Evolutionary conservation across 1,139 yeast species (phyloP).

Genomic region (Geotrichum australiense): DNA sequence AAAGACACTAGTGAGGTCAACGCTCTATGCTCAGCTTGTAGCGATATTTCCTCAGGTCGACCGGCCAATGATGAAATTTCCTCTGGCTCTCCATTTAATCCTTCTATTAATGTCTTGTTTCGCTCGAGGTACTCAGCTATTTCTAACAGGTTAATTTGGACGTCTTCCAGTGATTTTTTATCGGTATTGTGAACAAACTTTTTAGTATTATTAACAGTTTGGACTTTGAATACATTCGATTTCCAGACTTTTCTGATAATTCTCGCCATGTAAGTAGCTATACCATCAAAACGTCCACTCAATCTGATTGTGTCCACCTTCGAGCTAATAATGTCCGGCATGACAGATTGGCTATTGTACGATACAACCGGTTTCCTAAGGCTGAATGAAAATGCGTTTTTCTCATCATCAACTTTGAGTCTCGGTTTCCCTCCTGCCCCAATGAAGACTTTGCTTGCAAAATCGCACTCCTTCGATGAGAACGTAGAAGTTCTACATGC

Average conservation of each 20-base stretch:
- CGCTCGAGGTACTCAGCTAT: slow-evolving; percentile 35
- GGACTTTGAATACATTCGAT: slow-evolving; percentile 53
- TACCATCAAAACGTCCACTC: slow-evolving; percentile 88
- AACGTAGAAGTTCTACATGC: slow-evolving; percentile 51
- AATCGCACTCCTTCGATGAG: slow-evolving; percentile 33
- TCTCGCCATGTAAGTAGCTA: slow-evolving; percentile 74
- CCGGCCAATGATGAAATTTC: slow-evolving; percentile 23
- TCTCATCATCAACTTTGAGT: slow-evolving; percentile 30
- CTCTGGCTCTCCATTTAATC: slow-evolving; percentile 36
- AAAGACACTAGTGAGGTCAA: slow-evolving; percentile 71
- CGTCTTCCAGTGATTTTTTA: slow-evolving; percentile 25
- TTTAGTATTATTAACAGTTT: slow-evolving; percentile 30
- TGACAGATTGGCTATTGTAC: slow-evolving; percentile 3
- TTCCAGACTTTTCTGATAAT: slow-evolving; percentile 76
- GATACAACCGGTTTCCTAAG: not conserved
- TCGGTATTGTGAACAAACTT: slow-evolving; percentile 5
- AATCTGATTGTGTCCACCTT: slow-evolving; percentile 53
- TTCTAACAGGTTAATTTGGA: slow-evolving; percentile 32
- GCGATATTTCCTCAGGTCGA: slow-evolving; percentile 50
- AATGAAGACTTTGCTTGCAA: slow-evolving; percentile 47
- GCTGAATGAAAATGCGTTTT: slow-evolving; percentile 21
- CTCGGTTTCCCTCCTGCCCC: slow-evolving; percentile 45
- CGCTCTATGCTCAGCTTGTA: slow-evolving; percentile 90
- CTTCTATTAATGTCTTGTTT: slow-evolving; percentile 38
- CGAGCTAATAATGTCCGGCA: slow-evolving; percentile 7